These are phyloP conservation scores for Daldinia sp. DNA, from an alignment of 2,329 filamentous ascomycete genomes.

Conservation along the genomic window DNA sequence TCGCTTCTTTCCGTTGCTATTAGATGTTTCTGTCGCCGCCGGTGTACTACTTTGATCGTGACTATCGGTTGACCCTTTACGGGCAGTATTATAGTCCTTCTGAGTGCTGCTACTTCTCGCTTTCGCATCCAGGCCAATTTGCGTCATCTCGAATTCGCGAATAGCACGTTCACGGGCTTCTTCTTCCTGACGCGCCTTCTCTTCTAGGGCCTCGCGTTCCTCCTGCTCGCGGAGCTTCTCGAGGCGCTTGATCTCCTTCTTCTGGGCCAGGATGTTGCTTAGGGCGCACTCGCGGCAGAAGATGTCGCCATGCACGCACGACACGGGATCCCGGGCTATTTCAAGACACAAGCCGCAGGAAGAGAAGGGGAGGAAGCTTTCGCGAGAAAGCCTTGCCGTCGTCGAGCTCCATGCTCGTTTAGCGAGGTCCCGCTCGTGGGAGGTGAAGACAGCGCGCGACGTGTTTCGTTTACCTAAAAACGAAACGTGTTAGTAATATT, in stretches of 20 bases:
- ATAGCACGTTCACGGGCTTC: slow-evolving; percentile 79
- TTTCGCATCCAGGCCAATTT: slow-evolving; percentile 72
- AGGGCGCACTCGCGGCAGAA: slow-evolving; percentile 97
- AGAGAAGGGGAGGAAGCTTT: slow-evolving; percentile 92
- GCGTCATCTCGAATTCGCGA: slow-evolving; percentile 85
- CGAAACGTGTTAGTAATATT: slow-evolving; percentile 13
- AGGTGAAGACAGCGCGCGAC: slow-evolving; percentile 91
- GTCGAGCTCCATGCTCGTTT: slow-evolving; percentile 85
- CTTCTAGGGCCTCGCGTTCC: slow-evolving; percentile 74
- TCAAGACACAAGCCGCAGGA: slow-evolving; percentile 90
- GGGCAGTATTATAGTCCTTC: slow-evolving; percentile 54
- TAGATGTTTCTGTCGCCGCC: neutral
- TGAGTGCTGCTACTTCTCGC: slow-evolving; percentile 39
- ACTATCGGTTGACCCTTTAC: slow-evolving; percentile 6
- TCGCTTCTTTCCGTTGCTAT: slow-evolving; percentile 62
- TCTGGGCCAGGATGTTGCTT: slow-evolving; percentile 88
- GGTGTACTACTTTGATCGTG: neutral
- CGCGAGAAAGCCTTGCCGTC: slow-evolving; percentile 85
- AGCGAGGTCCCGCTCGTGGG: slow-evolving; percentile 86
- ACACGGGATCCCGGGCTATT: slow-evolving; percentile 82
- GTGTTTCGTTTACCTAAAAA: slow-evolving; percentile 83
- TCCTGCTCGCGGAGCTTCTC: slow-evolving; percentile 75
- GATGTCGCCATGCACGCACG: slow-evolving; percentile 85
- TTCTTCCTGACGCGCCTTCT: slow-evolving; percentile 70
- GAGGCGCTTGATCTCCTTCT: slow-evolving; percentile 87